Evolutionary conservation across 352 stramenopile species (phyloP), one percentile per base, ranked within the genome.

Genomic region (Salisapilia sapeloensis): DNA sequence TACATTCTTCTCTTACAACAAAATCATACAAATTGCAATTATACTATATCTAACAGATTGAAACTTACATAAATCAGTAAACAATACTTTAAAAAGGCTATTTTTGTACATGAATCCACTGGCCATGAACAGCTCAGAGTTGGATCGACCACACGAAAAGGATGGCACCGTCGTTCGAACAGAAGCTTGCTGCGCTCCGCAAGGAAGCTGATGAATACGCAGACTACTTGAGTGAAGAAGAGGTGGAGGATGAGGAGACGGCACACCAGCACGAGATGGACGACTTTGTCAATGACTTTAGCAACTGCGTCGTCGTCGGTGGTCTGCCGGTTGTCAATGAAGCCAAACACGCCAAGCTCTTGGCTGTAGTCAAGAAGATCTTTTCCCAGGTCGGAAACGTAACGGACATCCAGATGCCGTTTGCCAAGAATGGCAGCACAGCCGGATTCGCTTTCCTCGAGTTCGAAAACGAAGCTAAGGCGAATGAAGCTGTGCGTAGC

Each of bases 341-440:
- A 33, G 16, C 52, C 44, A 91, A 91, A 55, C 72, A 89, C 53
- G 53, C 37, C 47, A 91, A 91, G 60, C 53, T 91, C 28, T 43
- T 86, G 33, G 77, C 62, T 28, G 66, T 91, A 27, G 57, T 91
- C 14, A 83, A 78, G 52, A 85, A 85, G 50, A 80, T 91, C 41
- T 83, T 91, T 47, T 76, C 66, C 17, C 71, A 87, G 42, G 69
- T 87, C 34, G 71, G 72, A 34, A 16, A 51, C 11, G 54, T 87
- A 23, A 56, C 86, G 35, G 70, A 84, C 45, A 59, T 87, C 28
- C 60, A 79, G 37, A 87, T 87, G 75, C 69, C 67, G 14, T 79
- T 82, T 39, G 53, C 26, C n/a, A 39, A 40, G 21, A 52, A 29
- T 15, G 69, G 54, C 22, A 71, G 50, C 35, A 86, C 75, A 19